A percentile compares a stretch with the other conserved stretches of the same genome.
These are phyloP conservation scores for Trypanosoma platydactyli DNA, from an alignment of 208 protist species.

Conservation along the genomic window DNA sequence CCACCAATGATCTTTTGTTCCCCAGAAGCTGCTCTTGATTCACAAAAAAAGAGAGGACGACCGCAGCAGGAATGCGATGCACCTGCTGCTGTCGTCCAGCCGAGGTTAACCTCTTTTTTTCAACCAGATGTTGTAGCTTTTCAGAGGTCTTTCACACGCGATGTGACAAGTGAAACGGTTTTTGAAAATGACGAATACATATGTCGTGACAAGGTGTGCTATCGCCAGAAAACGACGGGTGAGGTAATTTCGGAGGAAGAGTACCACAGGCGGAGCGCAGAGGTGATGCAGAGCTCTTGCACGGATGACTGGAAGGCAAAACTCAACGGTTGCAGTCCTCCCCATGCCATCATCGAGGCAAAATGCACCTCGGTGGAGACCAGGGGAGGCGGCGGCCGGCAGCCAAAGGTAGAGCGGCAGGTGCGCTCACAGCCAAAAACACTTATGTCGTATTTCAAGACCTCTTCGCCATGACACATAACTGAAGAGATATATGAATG, in stretches of 20 bases:
- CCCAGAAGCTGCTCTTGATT: constrained; percentile 9
- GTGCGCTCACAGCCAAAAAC: constrained; percentile 15
- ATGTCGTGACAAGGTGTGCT: constrained; percentile 56
- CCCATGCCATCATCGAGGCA: not conserved
- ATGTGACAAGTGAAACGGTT: constrained; percentile 61
- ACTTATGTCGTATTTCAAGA: constrained; percentile 31
- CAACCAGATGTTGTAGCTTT: constrained; percentile 56
- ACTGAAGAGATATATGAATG: too few species aligned
- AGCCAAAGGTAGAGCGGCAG: constrained; percentile 14
- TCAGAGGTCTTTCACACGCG: constrained; percentile 61
- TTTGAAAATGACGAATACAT: constrained; percentile 70
- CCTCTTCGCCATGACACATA: constrained; percentile 8
- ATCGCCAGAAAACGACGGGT: constrained; percentile 39
- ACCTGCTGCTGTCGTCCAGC: constrained; percentile 25
- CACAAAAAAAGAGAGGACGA: constrained; percentile 12
- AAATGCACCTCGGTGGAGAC: not conserved
- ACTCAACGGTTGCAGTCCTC: not conserved
- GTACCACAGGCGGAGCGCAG: constrained; percentile 44
- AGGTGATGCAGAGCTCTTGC: constrained; percentile 24
- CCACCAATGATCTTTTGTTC: constrained; percentile 65
- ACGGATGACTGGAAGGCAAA: not conserved
- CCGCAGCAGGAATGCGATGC: not conserved
- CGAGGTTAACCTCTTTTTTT: constrained; percentile 62
- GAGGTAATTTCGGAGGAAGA: constrained; percentile 72
- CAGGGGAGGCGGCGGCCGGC: not conserved